Evolutionary conservation across 805 yeast species (phyloP).

Genomic region (Wickerhamiella hasegawae): DNA sequence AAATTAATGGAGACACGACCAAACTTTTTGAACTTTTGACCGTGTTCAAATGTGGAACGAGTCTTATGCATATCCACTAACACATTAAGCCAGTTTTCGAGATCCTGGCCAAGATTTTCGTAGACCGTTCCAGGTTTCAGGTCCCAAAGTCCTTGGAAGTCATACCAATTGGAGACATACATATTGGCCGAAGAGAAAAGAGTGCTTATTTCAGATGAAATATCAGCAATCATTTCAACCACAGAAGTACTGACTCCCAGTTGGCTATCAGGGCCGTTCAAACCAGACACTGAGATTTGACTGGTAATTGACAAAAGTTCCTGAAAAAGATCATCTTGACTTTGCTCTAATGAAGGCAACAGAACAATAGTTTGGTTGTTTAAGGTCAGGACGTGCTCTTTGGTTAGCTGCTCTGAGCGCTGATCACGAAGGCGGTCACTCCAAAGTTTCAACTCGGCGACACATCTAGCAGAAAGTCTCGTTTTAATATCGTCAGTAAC

Average conservation of each 20-base stretch:
- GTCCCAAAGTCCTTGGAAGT: slow-evolving; percentile 45
- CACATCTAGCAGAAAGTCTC: not conserved
- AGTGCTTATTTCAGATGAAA: not conserved
- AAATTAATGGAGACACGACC: slow-evolving; percentile 33
- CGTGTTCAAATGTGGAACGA: slow-evolving; percentile 34
- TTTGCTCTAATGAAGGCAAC: slow-evolving; percentile 16
- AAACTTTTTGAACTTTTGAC: slow-evolving; percentile 25
- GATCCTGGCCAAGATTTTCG: slow-evolving; percentile 20
- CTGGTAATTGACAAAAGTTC: slow-evolving; percentile 5
- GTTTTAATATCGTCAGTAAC: not conserved
- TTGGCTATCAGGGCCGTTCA: not conserved
- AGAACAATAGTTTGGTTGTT: slow-evolving; percentile 16
- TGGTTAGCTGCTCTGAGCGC: slow-evolving; percentile 2
- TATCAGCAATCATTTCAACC: not conserved
- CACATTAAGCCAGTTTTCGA: slow-evolving; percentile 33
- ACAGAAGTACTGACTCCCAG: not conserved
- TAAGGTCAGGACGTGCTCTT: slow-evolving; percentile 18
- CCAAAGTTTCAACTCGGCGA: not conserved
- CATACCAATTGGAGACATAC: slow-evolving; percentile 37
- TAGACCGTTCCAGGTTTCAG: slow-evolving; percentile 29
- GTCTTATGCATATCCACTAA: slow-evolving; percentile 29
- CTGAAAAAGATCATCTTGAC: slow-evolving; percentile 12
- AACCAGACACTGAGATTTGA: not conserved
- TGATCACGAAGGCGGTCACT: not conserved
- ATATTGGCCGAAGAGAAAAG: slow-evolving; percentile 9